A percentile compares a stretch with the other conserved stretches of the same genome.
These are phyloP conservation scores for Sporothrix inflata DNA, from an alignment of 2,329 filamentous ascomycete genomes.

Conservation along the genomic window DNA sequence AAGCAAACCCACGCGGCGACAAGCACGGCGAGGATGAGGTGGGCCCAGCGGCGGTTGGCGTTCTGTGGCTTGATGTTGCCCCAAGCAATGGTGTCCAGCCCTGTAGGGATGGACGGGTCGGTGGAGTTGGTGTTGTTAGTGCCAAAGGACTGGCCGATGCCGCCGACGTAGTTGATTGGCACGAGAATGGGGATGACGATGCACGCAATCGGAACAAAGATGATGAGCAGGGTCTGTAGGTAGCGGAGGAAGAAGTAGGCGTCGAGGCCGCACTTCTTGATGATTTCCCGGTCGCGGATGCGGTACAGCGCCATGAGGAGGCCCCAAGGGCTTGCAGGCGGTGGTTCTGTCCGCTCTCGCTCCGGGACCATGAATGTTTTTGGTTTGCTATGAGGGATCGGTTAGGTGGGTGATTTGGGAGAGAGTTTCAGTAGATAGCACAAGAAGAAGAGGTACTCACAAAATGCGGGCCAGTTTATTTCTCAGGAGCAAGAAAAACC, in stretches of 20 bases:
- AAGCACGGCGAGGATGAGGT: slow-evolving; percentile 76
- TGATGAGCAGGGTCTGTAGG: slow-evolving; percentile 74
- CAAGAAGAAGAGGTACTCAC: slow-evolving; percentile 50
- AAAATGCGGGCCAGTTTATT: slow-evolving; percentile 83
- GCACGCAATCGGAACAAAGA: slow-evolving; percentile 81
- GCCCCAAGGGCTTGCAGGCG: slow-evolving; percentile 60
- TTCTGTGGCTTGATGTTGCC: slow-evolving; percentile 75
- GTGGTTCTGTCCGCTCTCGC: slow-evolving; percentile 77
- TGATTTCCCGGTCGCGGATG: slow-evolving; percentile 77
- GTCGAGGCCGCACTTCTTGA: slow-evolving; percentile 93
- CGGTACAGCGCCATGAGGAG: slow-evolving; percentile 65
- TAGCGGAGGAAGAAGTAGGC: slow-evolving; percentile 98
- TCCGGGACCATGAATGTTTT: slow-evolving; percentile 86
- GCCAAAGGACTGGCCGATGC: slow-evolving; percentile 62
- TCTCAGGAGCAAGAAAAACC: slow-evolving; percentile 75
- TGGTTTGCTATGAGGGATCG: slow-evolving; percentile 63
- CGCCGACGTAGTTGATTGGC: slow-evolving; percentile 78
- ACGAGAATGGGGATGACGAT: slow-evolving; percentile 83
- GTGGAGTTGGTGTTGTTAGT: slow-evolving; percentile 46
- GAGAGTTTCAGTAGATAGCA: neutral
- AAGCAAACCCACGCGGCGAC: slow-evolving; percentile 84
- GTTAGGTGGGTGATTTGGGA: neutral
- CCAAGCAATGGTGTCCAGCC: slow-evolving; percentile 83
- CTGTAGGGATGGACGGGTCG: slow-evolving; percentile 48
- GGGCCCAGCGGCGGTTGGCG: slow-evolving; percentile 76